Conservation (phyloP, 2,329 filamentous ascomycete genomes). For the Cadophora gregata region DNA sequence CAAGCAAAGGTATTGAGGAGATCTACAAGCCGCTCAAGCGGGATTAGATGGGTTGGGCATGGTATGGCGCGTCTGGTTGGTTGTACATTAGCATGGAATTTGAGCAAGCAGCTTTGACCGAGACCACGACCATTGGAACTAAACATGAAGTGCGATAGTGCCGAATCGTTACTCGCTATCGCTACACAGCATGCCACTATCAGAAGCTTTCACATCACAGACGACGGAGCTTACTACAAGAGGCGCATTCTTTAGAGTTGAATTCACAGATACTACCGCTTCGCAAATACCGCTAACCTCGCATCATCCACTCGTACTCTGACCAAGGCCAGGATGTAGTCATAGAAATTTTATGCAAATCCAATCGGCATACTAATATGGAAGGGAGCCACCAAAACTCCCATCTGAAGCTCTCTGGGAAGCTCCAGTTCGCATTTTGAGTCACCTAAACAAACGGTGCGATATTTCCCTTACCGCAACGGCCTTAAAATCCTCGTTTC, state of each 20-base stretch:
- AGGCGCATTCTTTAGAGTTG: neutral
- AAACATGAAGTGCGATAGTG: neutral
- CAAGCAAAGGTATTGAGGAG: constrained; percentile 87
- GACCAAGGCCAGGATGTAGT: no score
- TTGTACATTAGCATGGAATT: constrained; percentile 33
- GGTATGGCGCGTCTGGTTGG: constrained; percentile 23
- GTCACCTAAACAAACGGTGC: no score
- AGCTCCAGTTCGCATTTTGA: no score
- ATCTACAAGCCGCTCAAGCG: constrained; percentile 84
- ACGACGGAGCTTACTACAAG: neutral
- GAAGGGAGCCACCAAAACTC: no score
- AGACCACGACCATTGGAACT: neutral
- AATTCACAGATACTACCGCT: neutral
- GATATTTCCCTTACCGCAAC: no score
- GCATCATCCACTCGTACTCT: no score
- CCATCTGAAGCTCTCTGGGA: neutral
- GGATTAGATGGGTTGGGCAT: constrained; percentile 61
- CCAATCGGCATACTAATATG: no score
- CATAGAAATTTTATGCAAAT: no score
- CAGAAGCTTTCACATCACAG: neutral
- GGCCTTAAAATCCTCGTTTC: no score
- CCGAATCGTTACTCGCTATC: neutral
- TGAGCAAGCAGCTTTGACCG: constrained; percentile 18
- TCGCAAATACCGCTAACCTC: no score
- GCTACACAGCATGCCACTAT: no score